Evolutionary conservation across 106 monocot genomes (phyloP).

Genomic region (Apostasia ramifera): DNA sequence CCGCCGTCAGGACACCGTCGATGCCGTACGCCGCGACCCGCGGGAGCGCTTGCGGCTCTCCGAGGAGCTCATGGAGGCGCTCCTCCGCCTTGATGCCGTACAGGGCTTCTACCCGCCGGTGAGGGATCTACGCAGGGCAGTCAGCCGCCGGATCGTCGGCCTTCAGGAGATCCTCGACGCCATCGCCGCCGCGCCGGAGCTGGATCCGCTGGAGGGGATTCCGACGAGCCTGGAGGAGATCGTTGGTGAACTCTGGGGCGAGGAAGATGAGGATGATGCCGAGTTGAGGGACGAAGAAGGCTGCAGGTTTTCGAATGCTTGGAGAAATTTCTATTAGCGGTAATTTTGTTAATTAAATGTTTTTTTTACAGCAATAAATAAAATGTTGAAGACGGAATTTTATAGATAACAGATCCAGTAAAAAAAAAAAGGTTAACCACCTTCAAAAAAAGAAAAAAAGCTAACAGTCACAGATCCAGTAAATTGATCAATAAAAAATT

Average conservation of each 20-base stretch:
- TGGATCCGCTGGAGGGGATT: slow-evolving; percentile 14
- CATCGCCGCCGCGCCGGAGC: slow-evolving; percentile 20
- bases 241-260: slow-evolving; percentile 14
- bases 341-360: too few relatives aligned
- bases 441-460: too few relatives aligned
- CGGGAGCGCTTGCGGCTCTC: slow-evolving; percentile 39
- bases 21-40: slow-evolving; percentile 37
- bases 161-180: slow-evolving; percentile 63
- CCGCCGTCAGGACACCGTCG: slow-evolving; percentile 61
- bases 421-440: too few relatives aligned
- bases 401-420: too few relatives aligned
- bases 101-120: slow-evolving; percentile 49
- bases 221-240: slow-evolving; percentile 45
- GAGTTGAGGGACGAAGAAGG: neutral
- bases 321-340: too few relatives aligned
- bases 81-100: slow-evolving; percentile 51
- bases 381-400: too few relatives aligned
- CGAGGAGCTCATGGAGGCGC: slow-evolving; percentile 55
- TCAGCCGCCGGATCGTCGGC: slow-evolving; percentile 54
- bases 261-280: slow-evolving; percentile 8
- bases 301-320: too few relatives aligned
- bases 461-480: too few relatives aligned
- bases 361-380: too few relatives aligned
- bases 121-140: slow-evolving; percentile 43
- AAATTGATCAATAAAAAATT: too few relatives aligned